phyloP scores from a whole-genome alignment of 1,284 basidiomycete genomes.

The Naganishia cerealis region DNA sequence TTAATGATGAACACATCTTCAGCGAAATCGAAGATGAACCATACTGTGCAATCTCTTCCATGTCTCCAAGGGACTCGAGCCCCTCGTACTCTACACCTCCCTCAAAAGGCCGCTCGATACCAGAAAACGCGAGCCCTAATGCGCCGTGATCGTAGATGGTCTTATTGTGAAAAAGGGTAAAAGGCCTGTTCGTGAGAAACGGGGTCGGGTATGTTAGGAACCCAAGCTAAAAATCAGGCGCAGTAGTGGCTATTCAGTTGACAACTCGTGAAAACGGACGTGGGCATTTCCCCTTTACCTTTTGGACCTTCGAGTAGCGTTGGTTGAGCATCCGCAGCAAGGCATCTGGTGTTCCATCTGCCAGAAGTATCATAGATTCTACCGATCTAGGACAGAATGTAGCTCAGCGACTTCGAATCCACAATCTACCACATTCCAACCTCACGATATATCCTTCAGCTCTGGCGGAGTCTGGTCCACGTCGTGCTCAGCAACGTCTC shows the following conservation, averaged over 20 bases:
- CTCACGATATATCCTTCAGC: conserved; percentile 18
- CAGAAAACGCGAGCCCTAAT: conserved; percentile 66
- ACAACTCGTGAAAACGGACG: background rate
- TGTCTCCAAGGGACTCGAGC: conserved; percentile 60
- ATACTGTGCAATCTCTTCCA: conserved; percentile 64
- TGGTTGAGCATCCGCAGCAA: conserved; percentile 59
- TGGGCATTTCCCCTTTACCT: conserved; percentile 54
- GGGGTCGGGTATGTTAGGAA: conserved; percentile 76
- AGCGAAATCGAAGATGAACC: conserved; percentile 29
- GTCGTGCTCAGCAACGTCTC: conserved; percentile 9
- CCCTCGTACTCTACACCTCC: conserved; percentile 59
- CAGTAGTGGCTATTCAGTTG: background rate
- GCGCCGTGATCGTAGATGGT: conserved; percentile 66
- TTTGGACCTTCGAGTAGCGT: conserved; percentile 59
- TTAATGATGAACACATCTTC: conserved; percentile 48
- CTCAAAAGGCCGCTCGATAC: conserved; percentile 38
- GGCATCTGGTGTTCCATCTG: conserved; percentile 66
- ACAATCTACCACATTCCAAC: background rate
- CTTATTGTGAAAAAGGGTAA: conserved; percentile 64
- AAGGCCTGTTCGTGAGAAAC: conserved; percentile 76
- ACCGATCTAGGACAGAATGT: conserved; percentile 48
- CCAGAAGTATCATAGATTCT: conserved; percentile 62
- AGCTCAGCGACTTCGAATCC: background rate
- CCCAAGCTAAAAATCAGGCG: conserved; percentile 60
- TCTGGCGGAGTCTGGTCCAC: conserved; percentile 9